These are phyloP conservation scores for Candida insectorum DNA, from an alignment of 805 yeast species.

Conservation along the genomic window DNA sequence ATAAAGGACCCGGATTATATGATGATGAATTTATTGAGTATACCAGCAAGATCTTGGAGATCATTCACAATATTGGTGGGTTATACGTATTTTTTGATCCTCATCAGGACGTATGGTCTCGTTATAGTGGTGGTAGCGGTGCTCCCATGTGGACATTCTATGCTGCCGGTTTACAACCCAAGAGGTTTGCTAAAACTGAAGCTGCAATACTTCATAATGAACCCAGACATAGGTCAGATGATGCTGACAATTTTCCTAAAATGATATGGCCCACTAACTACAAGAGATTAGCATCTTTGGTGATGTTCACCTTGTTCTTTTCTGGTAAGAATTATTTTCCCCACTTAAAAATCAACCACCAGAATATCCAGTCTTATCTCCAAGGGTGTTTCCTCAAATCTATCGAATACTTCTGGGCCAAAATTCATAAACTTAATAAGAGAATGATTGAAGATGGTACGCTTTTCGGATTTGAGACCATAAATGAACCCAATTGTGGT, in stretches of 20 bases:
- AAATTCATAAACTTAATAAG: constrained; percentile 22
- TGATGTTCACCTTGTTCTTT: constrained; percentile 85
- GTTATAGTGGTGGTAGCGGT: constrained; percentile 86
- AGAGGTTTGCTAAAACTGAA: constrained; percentile 63
- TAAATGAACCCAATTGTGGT: constrained; percentile 86
- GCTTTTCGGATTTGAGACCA: constrained; percentile 75
- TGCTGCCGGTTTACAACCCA: constrained; percentile 84
- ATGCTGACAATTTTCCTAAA: constrained; percentile 54
- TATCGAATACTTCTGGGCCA: constrained; percentile 35
- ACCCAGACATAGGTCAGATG: constrained; percentile 23
- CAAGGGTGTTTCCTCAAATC: constrained; percentile 62
- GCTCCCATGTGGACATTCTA: constrained; percentile 92
- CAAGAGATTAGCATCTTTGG: constrained; percentile 65
- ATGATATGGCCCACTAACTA: constrained; percentile 96
- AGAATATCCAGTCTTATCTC: constrained; percentile 73
- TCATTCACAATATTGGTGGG: constrained; percentile 62
- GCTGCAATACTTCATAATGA: constrained; percentile 78
- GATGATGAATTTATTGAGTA: constrained; percentile 75
- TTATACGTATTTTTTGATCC: constrained; percentile 80
- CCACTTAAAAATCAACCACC: constrained; percentile 63
- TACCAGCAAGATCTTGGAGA: constrained; percentile 57
- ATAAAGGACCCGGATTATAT: constrained; percentile 77
- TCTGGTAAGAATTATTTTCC: constrained; percentile 79
- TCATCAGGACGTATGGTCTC: constrained; percentile 93
- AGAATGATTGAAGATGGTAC: constrained; percentile 40